Conservation (phyloP, 768 basidiomycete species). For the Floccularia luteovirens region DNA sequence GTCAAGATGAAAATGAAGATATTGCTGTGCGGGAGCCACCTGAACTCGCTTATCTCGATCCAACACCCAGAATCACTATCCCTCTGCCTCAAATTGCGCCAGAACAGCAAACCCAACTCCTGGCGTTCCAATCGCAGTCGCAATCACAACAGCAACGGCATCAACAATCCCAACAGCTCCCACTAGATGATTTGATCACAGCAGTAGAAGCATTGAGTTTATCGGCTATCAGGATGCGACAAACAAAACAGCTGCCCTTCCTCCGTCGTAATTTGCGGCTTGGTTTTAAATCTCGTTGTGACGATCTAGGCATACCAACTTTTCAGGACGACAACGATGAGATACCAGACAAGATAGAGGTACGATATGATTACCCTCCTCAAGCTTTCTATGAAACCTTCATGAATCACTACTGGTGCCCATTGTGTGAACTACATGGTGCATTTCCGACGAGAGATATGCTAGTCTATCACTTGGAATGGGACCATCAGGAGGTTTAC, state of each 20-base stretch:
- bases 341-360: background rate
- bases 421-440: constrained; percentile 43
- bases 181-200: background rate
- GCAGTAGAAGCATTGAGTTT: background rate
- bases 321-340: background rate
- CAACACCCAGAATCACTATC: background rate
- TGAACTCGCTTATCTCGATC: background rate
- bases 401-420: constrained; percentile 37
- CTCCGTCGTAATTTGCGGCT: background rate
- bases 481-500: constrained; percentile 38
- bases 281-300: background rate
- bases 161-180: no score
- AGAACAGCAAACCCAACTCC: no score
- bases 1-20: no score
- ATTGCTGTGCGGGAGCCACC: no score
- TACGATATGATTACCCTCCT: constrained; percentile 11
- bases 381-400: constrained; percentile 13
- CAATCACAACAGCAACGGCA: no score
- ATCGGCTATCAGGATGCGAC: background rate
- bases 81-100: background rate
- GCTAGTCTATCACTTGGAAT: constrained; percentile 38
- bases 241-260: background rate
- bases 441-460: constrained; percentile 31
- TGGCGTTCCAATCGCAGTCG: background rate
- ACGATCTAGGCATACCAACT: background rate